Evolutionary conservation across 2,329 filamentous ascomycete species (phyloP).

Genomic region (Pestalotiopsis sp.): DNA sequence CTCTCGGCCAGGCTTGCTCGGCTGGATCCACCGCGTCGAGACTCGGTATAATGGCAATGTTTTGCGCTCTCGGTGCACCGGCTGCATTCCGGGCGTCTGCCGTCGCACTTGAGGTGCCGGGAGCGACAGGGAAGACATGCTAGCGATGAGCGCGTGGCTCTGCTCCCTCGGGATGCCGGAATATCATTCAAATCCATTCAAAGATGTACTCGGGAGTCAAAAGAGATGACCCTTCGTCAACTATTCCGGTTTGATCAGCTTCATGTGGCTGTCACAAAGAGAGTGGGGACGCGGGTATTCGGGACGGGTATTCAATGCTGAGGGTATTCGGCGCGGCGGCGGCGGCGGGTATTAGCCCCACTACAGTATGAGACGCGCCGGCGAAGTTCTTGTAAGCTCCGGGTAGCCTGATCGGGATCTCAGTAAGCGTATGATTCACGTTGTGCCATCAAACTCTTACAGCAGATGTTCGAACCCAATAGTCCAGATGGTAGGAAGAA

Average conservation of each 20-base stretch:
- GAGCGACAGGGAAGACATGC: constrained; percentile 54
- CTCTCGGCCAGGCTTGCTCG: constrained; percentile 28
- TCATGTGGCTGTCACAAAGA: not conserved
- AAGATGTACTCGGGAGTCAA: not conserved
- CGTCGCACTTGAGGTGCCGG: constrained; percentile 56
- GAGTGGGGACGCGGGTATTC: constrained; percentile 2
- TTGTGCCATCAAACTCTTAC: too few relatives aligned
- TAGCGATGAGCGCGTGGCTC: constrained; percentile 31
- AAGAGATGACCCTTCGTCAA: not conserved
- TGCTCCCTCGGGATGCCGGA: not conserved
- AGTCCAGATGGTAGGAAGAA: too few relatives aligned
- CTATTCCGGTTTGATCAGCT: not conserved
- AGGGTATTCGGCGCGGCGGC: not conserved
- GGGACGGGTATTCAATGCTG: not conserved
- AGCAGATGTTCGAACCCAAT: too few relatives aligned
- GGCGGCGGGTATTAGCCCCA: not conserved
- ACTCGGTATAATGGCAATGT: constrained; percentile 52
- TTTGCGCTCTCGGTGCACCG: constrained; percentile 45
- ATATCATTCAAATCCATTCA: not conserved
- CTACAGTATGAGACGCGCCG: constrained; percentile 4
- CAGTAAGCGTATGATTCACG: too few relatives aligned
- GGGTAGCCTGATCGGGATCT: not conserved
- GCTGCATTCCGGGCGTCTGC: constrained; percentile 45
- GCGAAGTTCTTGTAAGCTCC: not conserved
- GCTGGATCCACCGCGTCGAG: constrained; percentile 46